These are phyloP conservation scores for Aspergillus ustus DNA, from an alignment of 2,329 filamentous ascomycete species.

Conservation along the genomic window DNA sequence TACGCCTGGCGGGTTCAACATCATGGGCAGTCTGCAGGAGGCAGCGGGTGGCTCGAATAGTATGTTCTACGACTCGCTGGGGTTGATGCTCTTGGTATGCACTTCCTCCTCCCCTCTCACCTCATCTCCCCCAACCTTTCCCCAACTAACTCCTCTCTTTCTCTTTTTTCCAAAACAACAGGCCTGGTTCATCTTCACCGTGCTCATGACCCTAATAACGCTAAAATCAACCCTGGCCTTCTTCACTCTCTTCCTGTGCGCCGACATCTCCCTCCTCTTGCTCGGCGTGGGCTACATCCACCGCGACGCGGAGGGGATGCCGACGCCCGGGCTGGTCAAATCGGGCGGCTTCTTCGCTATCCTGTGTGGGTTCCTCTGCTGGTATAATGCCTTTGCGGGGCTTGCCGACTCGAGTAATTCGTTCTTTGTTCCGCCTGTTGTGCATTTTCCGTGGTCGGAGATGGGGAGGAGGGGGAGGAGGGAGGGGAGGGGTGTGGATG, in stretches of 20 bases:
- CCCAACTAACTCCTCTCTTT: neutral
- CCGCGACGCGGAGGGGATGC: conserved; percentile 46
- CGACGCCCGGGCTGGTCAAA: conserved; percentile 59
- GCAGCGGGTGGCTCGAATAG: conserved; percentile 39
- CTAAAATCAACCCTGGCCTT: conserved; percentile 75
- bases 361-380: conserved; percentile 75
- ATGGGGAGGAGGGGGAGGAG: conserved; percentile 55
- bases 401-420: conserved; percentile 69
- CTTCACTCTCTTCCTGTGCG: conserved; percentile 73
- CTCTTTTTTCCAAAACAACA: conserved; percentile 20
- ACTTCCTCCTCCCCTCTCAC: conserved; percentile 13
- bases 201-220: conserved; percentile 70
- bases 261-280: conserved; percentile 73
- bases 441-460: conserved; percentile 90
- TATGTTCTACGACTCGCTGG: conserved; percentile 62
- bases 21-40: conserved; percentile 53
- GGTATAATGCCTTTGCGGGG: conserved; percentile 83
- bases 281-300: conserved; percentile 66
- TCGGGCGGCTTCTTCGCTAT: conserved; percentile 76
- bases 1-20: conserved; percentile 66
- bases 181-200: conserved; percentile 83
- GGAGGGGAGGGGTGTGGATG: neutral
- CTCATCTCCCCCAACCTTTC: neutral
- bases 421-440: conserved; percentile 87
- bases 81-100: conserved; percentile 67